Conservation (phyloP, 1,284 basidiomycete species). For the Hymenochaete sp. region DNA sequence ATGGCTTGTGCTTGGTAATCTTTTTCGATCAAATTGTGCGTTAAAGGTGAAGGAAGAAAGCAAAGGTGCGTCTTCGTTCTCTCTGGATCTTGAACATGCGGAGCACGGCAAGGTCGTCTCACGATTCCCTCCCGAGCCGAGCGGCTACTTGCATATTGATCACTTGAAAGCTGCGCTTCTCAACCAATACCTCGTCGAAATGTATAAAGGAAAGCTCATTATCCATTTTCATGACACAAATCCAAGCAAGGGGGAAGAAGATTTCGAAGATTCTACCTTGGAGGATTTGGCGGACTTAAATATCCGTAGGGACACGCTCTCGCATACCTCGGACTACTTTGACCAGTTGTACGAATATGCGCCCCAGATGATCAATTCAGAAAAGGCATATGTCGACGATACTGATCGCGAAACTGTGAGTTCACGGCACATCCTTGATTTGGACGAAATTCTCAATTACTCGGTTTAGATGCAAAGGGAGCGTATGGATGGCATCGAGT, state of each 20-base stretch:
- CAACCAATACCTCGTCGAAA: slow-evolving; percentile 94
- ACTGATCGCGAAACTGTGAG: slow-evolving; percentile 76
- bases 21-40: slow-evolving; percentile 27
- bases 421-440: slow-evolving; percentile 1
- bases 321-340: slow-evolving; percentile 97
- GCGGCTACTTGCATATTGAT: slow-evolving; percentile 96
- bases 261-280: slow-evolving; percentile 90
- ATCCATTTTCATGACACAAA: slow-evolving; percentile 99
- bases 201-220: slow-evolving; percentile 95
- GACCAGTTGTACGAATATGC: slow-evolving; percentile 79
- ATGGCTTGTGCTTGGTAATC: background rate
- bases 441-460: background rate
- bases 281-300: slow-evolving; percentile 82
- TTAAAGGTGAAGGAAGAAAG: slow-evolving; percentile 66
- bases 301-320: slow-evolving; percentile 73
- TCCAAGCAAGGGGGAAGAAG: slow-evolving; percentile 88
- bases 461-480: slow-evolving; percentile 76
- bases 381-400: slow-evolving; percentile 93
- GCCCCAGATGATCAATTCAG: slow-evolving; percentile 76
- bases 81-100: slow-evolving; percentile 83
- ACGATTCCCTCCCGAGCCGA: slow-evolving; percentile 95
- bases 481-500: slow-evolving; percentile 84
- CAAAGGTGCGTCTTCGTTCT: slow-evolving; percentile 80
- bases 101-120: slow-evolving; percentile 90
- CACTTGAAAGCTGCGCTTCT: slow-evolving; percentile 95